A percentile compares a stretch with the other conserved stretches of the same genome.
These are phyloP conservation scores for Pseudomassariella vexata DNA, from an alignment of 2,329 filamentous ascomycete genomes.

Conservation along the genomic window DNA sequence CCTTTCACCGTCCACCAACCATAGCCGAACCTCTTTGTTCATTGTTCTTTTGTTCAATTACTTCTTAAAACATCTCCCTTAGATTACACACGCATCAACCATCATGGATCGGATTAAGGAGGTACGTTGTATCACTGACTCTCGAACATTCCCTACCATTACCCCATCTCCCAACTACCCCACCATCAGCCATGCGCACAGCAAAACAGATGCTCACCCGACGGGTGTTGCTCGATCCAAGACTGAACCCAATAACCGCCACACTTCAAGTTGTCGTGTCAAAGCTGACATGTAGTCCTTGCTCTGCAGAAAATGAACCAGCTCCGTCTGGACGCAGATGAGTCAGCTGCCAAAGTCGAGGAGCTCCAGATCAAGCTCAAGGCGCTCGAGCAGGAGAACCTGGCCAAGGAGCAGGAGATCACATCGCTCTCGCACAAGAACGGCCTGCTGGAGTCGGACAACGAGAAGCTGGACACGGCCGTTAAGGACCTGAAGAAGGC, in stretches of 20 bases:
- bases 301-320: slow-evolving; percentile 77
- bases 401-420: slow-evolving; percentile 96
- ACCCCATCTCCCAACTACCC: slow-evolving; percentile 22
- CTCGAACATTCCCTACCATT: slow-evolving; percentile 10
- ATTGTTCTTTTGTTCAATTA: slow-evolving; percentile 13
- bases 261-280: neutral
- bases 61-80: too few relatives aligned
- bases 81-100: too few relatives aligned
- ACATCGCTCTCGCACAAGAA: slow-evolving; percentile 96
- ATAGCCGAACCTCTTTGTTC: too few relatives aligned
- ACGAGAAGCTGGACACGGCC: slow-evolving; percentile 83
- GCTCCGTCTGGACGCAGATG: slow-evolving; percentile 91
- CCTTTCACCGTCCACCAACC: too few relatives aligned
- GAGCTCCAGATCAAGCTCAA: slow-evolving; percentile 87
- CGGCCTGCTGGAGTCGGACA: slow-evolving; percentile 78
- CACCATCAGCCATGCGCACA: slow-evolving; percentile 18
- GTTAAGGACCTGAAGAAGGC: slow-evolving; percentile 85
- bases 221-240: too few relatives aligned
- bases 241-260: neutral
- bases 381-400: slow-evolving; percentile 86
- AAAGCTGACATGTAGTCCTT: slow-evolving; percentile 5
- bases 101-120: slow-evolving; percentile 88
- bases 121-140: slow-evolving; percentile 47
- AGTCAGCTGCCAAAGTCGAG: slow-evolving; percentile 73
- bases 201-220: neutral